Evolutionary conservation across 306 rosid species (phyloP).

Genomic region (Morella rubra): DNA sequence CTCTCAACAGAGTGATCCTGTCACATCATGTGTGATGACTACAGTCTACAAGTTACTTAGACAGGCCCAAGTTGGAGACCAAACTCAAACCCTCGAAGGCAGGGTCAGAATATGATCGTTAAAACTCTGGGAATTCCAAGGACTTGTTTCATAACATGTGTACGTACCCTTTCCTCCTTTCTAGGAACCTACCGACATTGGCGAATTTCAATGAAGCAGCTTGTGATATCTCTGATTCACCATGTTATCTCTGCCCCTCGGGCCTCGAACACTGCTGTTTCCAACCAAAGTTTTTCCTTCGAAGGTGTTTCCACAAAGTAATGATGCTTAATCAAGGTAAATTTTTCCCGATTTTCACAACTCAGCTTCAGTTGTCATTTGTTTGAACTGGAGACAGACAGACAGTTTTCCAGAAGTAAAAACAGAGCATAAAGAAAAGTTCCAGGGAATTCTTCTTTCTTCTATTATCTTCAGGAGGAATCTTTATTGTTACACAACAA

Average conservation of each 20-base stretch:
- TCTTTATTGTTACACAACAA: background rate
- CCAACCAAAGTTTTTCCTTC: no score
- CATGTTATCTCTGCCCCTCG: background rate
- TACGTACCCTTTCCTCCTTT: background rate
- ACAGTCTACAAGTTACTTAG: conserved; percentile 15
- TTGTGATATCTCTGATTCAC: background rate
- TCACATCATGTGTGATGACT: background rate
- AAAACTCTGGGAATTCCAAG: background rate
- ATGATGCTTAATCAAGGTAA: background rate
- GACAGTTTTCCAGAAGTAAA: background rate
- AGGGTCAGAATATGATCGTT: background rate
- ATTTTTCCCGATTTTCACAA: background rate
- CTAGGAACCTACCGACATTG: background rate
- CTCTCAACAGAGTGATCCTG: background rate
- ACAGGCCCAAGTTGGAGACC: conserved; percentile 4
- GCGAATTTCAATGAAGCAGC: background rate
- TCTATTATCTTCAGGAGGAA: background rate
- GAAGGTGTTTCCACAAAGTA: background rate
- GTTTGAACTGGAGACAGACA: background rate
- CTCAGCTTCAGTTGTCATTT: background rate
- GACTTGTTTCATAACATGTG: background rate
- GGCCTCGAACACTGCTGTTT: no score
- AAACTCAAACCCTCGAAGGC: background rate
- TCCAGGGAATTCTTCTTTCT: background rate
- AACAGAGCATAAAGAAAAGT: background rate